phyloP scores from a whole-genome alignment of 441 rosid genomes.

The Flueggea neowawraea region DNA sequence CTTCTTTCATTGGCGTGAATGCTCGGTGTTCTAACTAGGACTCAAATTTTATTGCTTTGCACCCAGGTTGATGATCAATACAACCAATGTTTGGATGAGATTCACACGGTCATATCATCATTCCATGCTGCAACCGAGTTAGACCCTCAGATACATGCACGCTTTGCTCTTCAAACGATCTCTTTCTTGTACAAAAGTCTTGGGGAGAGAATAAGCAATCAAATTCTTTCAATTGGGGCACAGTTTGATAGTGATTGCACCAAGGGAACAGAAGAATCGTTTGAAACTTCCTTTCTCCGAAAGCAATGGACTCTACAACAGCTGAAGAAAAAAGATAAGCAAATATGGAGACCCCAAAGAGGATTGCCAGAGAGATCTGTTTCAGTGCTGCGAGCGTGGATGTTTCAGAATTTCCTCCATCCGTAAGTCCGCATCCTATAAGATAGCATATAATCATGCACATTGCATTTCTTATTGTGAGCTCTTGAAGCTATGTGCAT shows the following conservation, averaged over 20 bases:
- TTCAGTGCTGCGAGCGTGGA: constrained; percentile 81
- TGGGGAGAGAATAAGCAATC: constrained; percentile 79
- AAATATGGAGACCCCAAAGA: constrained; percentile 86
- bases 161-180: constrained; percentile 71
- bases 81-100: constrained; percentile 79
- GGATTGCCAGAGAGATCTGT: constrained; percentile 92
- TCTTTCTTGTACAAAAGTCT: constrained; percentile 67
- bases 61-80: constrained; percentile 80
- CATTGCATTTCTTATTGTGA: neutral
- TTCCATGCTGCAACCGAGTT: constrained; percentile 91
- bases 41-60: neutral
- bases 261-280: constrained; percentile 38
- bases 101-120: constrained; percentile 85
- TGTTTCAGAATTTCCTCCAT: constrained; percentile 98
- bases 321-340: constrained; percentile 69
- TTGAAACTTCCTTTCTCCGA: constrained; percentile 48
- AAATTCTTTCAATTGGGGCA: constrained; percentile 68
- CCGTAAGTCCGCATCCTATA: constrained; percentile 47
- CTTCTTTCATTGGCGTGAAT: too few relatives aligned
- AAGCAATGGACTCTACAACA: constrained; percentile 81
- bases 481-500: neutral
- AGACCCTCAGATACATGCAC: constrained; percentile 74
- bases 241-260: constrained; percentile 17
- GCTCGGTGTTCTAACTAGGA: too few relatives aligned
- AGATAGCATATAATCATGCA: neutral